phyloP scores from a whole-genome alignment of 208 protist species.

The Crithidia bombi region DNA sequence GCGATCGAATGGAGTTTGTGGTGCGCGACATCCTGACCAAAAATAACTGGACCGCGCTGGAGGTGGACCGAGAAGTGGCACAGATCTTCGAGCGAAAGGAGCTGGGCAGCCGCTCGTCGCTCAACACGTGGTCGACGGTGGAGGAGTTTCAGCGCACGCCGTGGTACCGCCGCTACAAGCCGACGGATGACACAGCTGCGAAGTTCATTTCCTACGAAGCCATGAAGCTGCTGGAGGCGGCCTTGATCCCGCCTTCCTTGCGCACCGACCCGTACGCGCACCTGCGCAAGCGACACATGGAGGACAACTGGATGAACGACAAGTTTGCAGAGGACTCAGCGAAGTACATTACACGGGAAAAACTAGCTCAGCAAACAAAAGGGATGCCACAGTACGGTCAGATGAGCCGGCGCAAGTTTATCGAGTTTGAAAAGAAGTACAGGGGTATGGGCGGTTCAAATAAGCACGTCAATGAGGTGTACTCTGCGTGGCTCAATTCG shows the following conservation, averaged over 20 bases:
- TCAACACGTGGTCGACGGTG: conserved; percentile 88
- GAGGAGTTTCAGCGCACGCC: conserved; percentile 92
- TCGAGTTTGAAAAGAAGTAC: conserved; percentile 81
- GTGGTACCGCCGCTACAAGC: conserved; percentile 88
- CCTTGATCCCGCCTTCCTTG: conserved; percentile 83
- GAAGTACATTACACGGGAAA: conserved; percentile 71
- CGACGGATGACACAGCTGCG: conserved; percentile 73
- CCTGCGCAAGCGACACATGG: conserved; percentile 89
- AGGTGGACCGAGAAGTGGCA: conserved; percentile 81
- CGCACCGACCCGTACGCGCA: conserved; percentile 85
- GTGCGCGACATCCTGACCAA: conserved; percentile 71
- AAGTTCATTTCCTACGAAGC: conserved; percentile 91
- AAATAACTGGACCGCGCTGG: conserved; percentile 61
- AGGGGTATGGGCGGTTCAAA: conserved; percentile 60
- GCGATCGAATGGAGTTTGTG: conserved; percentile 87
- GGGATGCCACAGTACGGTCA: conserved; percentile 78
- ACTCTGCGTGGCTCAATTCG: conserved; percentile 82
- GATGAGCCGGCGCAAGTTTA: conserved; percentile 71
- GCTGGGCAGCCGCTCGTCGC: conserved; percentile 63
- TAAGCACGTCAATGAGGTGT: conserved; percentile 79
- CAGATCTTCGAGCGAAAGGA: conserved; percentile 84
- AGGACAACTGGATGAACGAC: conserved; percentile 93
- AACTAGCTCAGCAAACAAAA: conserved; percentile 81
- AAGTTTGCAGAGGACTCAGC: conserved; percentile 84
- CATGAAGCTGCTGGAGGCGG: conserved; percentile 81